Evolutionary conservation across 805 yeast genomes (phyloP).

Genomic region (Candida adriatica): DNA sequence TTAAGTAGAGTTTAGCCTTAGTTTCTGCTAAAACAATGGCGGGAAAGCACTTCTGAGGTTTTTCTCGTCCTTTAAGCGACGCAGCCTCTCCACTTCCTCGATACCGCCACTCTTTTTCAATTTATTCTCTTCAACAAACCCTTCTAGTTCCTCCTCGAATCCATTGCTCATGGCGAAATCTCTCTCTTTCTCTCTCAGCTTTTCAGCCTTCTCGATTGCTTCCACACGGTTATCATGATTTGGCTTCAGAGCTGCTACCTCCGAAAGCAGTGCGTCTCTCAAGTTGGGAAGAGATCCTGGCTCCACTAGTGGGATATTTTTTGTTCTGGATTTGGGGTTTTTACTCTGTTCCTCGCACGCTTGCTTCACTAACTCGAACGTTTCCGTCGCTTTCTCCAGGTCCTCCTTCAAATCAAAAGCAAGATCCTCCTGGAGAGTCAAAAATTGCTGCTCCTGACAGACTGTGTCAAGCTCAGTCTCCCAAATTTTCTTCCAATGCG

Average conservation of each 20-base stretch:
- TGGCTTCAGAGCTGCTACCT: constrained; percentile 74
- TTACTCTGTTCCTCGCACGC: constrained; percentile 75
- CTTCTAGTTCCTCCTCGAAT: constrained; percentile 80
- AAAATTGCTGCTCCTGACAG: constrained; percentile 89
- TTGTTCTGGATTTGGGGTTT: constrained; percentile 36
- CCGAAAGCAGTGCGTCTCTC: constrained; percentile 72
- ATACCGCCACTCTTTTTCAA: constrained; percentile 84
- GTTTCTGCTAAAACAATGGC: constrained; percentile 14
- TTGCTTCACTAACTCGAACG: constrained; percentile 72
- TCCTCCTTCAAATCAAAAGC: constrained; percentile 77
- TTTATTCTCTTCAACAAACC: constrained; percentile 71
- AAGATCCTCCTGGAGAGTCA: constrained; percentile 83
- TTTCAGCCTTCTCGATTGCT: constrained; percentile 86
- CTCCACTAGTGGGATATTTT: constrained; percentile 40
- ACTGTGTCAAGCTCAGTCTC: constrained; percentile 84
- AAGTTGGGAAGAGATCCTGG: constrained; percentile 59
- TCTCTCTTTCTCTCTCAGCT: constrained; percentile 64
- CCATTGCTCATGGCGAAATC: constrained; percentile 49
- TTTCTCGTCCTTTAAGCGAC: constrained; percentile 63
- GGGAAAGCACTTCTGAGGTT: constrained; percentile 51
- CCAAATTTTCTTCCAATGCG: constrained; percentile 89
- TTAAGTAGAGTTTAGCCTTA: not conserved
- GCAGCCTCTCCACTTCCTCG: constrained; percentile 70
- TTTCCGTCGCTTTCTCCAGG: constrained; percentile 70
- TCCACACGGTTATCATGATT: constrained; percentile 80